phyloP scores from a whole-genome alignment of 371 early-diverging fungal genomes.

The Mucor sp. region DNA sequence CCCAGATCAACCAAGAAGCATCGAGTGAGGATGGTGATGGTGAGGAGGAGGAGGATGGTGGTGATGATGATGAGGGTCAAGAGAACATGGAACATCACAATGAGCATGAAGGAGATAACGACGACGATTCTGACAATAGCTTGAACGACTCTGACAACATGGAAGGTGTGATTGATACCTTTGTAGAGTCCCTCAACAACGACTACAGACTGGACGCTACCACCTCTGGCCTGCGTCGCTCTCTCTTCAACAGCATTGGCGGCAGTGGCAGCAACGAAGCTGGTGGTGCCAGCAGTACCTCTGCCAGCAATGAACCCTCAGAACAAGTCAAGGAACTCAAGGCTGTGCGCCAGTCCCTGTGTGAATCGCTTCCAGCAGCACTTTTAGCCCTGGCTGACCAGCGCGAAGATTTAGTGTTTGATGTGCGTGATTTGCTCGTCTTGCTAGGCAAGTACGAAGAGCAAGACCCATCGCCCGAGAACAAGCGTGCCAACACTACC shows the following conservation, averaged over 20 bases:
- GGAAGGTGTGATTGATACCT: constrained; percentile 23
- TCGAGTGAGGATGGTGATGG: constrained; percentile 10
- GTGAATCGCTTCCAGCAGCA: constrained; percentile 48
- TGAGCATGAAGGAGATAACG: constrained; percentile 17
- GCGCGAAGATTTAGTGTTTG: constrained; percentile 69
- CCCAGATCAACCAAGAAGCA: constrained; percentile 2
- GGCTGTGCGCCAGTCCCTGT: constrained; percentile 53
- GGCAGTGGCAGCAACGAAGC: neutral
- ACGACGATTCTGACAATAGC: constrained; percentile 16
- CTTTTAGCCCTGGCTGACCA: constrained; percentile 64
- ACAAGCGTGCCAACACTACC: neutral
- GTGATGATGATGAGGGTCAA: constrained; percentile 28
- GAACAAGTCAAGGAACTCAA: constrained; percentile 47
- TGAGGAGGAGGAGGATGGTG: constrained; percentile 23
- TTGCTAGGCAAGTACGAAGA: constrained; percentile 55
- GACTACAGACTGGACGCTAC: constrained; percentile 1
- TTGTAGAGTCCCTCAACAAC: constrained; percentile 15
- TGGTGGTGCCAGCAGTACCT: neutral
- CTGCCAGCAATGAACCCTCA: neutral
- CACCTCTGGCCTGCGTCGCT: neutral
- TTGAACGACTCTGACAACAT: constrained; percentile 16
- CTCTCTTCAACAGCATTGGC: neutral
- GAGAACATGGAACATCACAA: no score
- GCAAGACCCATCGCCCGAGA: neutral
- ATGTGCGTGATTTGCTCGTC: constrained; percentile 68